phyloP scores from a whole-genome alignment of 2,329 filamentous ascomycete species.

The Xylogone sp. region DNA sequence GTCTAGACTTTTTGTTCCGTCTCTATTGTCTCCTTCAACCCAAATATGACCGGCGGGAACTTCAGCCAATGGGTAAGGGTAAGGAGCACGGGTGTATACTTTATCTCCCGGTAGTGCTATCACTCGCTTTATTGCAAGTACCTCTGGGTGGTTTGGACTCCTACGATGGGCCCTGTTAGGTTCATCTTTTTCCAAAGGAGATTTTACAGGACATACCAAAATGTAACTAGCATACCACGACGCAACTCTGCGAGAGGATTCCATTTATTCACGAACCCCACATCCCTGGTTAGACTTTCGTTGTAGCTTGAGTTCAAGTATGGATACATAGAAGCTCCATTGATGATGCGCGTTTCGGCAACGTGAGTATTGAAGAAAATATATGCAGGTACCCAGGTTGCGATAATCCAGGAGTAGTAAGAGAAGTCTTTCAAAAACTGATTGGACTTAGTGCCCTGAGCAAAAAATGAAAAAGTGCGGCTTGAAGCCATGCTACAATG shows the following conservation, averaged over 20 bases:
- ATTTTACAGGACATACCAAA: constrained; percentile 45
- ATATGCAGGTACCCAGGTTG: constrained; percentile 59
- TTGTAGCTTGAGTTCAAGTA: constrained; percentile 66
- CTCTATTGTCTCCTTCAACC: constrained; percentile 77
- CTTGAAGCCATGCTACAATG: constrained; percentile 12
- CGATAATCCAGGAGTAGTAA: constrained; percentile 47
- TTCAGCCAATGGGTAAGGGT: constrained; percentile 50
- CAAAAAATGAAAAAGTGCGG: constrained; percentile 17
- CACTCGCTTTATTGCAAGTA: constrained; percentile 75
- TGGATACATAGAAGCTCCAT: constrained; percentile 71
- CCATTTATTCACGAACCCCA: constrained; percentile 57
- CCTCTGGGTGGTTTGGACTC: constrained; percentile 67
- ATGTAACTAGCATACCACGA: constrained; percentile 72
- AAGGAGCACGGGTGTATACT: constrained; percentile 62
- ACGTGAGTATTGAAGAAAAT: constrained; percentile 60
- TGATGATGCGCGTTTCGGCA: constrained; percentile 53
- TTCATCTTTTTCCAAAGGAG: background rate
- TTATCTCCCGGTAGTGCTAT: constrained; percentile 77
- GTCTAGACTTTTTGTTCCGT: constrained; percentile 66
- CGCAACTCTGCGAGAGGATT: constrained; percentile 53
- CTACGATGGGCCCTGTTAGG: constrained; percentile 34
- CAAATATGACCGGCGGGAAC: constrained; percentile 86
- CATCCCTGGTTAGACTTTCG: constrained; percentile 48
- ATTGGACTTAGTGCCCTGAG: constrained; percentile 1
- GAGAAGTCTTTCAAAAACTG: constrained; percentile 29